Base-by-base conservation (phyloP, 2,329 filamentous ascomycete species). In the Cercospora beticola region DNA sequence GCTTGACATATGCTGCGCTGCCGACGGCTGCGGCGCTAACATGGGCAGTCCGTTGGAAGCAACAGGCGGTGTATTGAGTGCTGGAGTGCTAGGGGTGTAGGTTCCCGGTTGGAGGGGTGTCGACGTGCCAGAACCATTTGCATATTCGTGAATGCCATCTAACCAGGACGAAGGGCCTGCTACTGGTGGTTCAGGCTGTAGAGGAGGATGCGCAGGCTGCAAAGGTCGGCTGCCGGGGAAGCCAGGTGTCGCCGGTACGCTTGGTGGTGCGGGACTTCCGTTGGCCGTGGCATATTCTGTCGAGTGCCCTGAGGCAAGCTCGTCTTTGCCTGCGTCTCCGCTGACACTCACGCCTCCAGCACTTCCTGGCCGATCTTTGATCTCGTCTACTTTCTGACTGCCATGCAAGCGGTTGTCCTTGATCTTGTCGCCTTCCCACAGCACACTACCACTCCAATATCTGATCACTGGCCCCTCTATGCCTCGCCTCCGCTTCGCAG, bases 371-470 rank as follows among this genome's bases (percentile, higher is more conserved):
- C 56, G 14, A n/a, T 66, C 64, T 30, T 72, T 69, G 10, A 76
- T 68, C 31, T 77, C 76, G 5, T 75, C 71, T 5, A 73, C 69
- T 18, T 75, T 74, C 61, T 72, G 69, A 33, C 73, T 76, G 8
- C 71, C 75, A 68, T 78, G 82, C 75, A 73, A 78, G 71, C 70
- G 79, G 73, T 75, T 80, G 70, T 88, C 86, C 76, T 88, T 89
- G 76, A 94, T 83, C 77, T 90, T 91, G 26, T 90, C 91, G 75
- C 92, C 90, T 65, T 90, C 86, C 86, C 92, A 94, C 74, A 92
- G 88, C 36, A 92, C 92, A 71, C 92, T 87, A n/a, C 94, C 95
- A 79, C 94, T 98, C 90, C 94, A 97, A 79, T 92, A 94, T 2
- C 92, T 92, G 52, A 97, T 89, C 10, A 97, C 92, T 0, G 95